These are phyloP conservation scores for Hypoxylon intermedium DNA, from an alignment of 495 filamentous ascomycete genomes.

Conservation along the genomic window DNA sequence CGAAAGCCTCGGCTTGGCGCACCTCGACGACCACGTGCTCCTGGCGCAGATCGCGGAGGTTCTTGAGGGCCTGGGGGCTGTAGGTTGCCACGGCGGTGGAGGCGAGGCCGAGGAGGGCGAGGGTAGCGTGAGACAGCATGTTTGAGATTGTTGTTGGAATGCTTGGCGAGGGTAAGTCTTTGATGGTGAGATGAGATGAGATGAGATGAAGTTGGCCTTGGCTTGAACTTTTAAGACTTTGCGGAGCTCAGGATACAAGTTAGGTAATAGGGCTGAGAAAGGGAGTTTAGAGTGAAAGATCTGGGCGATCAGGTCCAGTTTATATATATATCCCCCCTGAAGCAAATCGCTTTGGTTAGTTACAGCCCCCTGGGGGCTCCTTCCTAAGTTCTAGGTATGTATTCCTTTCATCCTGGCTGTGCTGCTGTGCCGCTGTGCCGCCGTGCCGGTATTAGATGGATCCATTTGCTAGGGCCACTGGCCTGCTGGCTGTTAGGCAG, in stretches of 20 bases:
- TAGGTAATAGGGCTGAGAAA: not conserved
- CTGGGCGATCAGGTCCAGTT: not conserved
- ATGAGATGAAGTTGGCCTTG: not conserved
- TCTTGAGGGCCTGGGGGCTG: slow-evolving; percentile 13
- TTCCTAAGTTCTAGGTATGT: not conserved
- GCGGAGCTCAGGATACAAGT: not conserved
- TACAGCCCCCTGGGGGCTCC: not conserved
- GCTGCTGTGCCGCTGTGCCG: no score
- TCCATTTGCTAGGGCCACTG: no score
- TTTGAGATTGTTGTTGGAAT: not conserved
- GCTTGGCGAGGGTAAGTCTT: not conserved
- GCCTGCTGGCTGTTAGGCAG: no score
- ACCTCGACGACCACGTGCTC: slow-evolving; percentile 29
- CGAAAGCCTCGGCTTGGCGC: slow-evolving; percentile 7
- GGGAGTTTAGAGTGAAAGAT: not conserved
- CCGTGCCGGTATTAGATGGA: no score
- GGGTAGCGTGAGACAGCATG: slow-evolving; percentile 19
- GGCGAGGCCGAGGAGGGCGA: slow-evolving; percentile 24
- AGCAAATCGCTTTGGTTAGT: not conserved
- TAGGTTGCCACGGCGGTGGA: slow-evolving; percentile 23
- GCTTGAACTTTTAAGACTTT: not conserved
- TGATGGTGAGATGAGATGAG: not conserved
- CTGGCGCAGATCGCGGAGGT: slow-evolving; percentile 2
- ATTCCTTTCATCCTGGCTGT: no score
- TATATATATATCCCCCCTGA: not conserved